Base-by-base conservation (phyloP, 306 rosid genomes). In the Vigna unguiculata region DNA sequence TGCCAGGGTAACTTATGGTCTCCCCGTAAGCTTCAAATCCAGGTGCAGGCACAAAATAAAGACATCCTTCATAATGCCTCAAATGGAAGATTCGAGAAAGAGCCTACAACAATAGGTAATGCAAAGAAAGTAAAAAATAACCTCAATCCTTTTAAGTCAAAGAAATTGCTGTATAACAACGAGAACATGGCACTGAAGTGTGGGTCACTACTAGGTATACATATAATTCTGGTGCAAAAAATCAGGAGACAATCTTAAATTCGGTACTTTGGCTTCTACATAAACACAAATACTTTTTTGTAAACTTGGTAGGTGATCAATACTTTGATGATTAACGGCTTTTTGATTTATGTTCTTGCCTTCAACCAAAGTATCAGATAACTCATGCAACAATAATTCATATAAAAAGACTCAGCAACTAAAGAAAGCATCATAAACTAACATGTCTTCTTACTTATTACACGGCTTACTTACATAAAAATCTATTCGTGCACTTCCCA, bases 401-500 rank as follows among this genome's bases (percentile, higher is more conserved):
- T 22, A 12, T 12, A 43, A 51, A 59, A 63, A 36, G 25, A 71
- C 25, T 67, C 47, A 63, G 25, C 45, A 65, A 45, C n/a, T 36
- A 61, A 77, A 34, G 55, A 30, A 48, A 72, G 51, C 11, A 40
- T 36, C 48, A 64, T 34, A 47, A 62, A n/a, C 22, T 47, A 61
- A 57, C 16, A 80, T 11, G 32, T 66, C 32, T 70, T 34, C 41
- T 58, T 24, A 80, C 72, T n/a, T 19, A 64, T 15, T 36, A 38
- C 62, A 52, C 47, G 49, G 59, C 63, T 45, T 74, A 79, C 96
- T 79, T 74, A 91, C 97, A 83, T 90, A 92, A 80, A 90, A 78
- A 80, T 90, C 91, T 53, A 92, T 45, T 21, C 97, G 91, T 77
- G 95, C 85, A 64, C 91, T 88, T 85, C 97, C 97, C 97, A 92